phyloP scores from a whole-genome alignment of 768 basidiomycete species.

The Amanita exitialis region DNA sequence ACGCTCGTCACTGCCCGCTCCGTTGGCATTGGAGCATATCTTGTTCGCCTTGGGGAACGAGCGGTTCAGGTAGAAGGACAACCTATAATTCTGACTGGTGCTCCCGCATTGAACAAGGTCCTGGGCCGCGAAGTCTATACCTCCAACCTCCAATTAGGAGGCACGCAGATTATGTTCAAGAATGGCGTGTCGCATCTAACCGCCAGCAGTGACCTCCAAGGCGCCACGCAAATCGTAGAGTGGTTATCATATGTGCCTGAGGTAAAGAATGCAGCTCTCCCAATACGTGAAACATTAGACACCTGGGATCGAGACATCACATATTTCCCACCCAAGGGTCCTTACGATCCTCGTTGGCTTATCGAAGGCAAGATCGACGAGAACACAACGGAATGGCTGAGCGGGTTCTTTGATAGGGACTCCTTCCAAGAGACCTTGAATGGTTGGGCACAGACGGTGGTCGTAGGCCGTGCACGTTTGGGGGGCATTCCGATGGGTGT shows the following conservation, averaged over 20 bases:
- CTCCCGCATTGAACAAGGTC: slow-evolving; percentile 95
- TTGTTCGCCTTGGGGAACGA: slow-evolving; percentile 94
- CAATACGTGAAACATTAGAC: slow-evolving; percentile 65
- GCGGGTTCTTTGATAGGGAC: slow-evolving; percentile 94
- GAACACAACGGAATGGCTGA: slow-evolving; percentile 58
- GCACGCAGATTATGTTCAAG: slow-evolving; percentile 99
- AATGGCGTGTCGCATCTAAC: slow-evolving; percentile 98
- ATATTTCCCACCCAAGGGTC: slow-evolving; percentile 86
- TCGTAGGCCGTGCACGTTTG: slow-evolving; percentile 91
- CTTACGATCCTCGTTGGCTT: slow-evolving; percentile 97
- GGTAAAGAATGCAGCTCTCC: slow-evolving; percentile 68
- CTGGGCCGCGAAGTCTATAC: slow-evolving; percentile 98
- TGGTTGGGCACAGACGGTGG: slow-evolving; percentile 99
- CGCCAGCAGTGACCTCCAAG: slow-evolving; percentile 91
- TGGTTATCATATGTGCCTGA: slow-evolving; percentile 95
- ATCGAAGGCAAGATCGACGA: slow-evolving; percentile 93
- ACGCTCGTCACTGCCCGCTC: slow-evolving; percentile 98
- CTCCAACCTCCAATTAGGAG: slow-evolving; percentile 95
- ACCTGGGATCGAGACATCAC: slow-evolving; percentile 88
- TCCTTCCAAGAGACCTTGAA: slow-evolving; percentile 98
- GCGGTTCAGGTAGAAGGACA: slow-evolving; percentile 99
- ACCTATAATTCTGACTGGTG: slow-evolving; percentile 97
- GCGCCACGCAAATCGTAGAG: slow-evolving; percentile 85
- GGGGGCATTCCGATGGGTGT: slow-evolving; percentile 97
- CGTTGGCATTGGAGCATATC: slow-evolving; percentile 98